phyloP scores from a whole-genome alignment of 2,329 filamentous ascomycete species.

The Thelonectria olida region DNA sequence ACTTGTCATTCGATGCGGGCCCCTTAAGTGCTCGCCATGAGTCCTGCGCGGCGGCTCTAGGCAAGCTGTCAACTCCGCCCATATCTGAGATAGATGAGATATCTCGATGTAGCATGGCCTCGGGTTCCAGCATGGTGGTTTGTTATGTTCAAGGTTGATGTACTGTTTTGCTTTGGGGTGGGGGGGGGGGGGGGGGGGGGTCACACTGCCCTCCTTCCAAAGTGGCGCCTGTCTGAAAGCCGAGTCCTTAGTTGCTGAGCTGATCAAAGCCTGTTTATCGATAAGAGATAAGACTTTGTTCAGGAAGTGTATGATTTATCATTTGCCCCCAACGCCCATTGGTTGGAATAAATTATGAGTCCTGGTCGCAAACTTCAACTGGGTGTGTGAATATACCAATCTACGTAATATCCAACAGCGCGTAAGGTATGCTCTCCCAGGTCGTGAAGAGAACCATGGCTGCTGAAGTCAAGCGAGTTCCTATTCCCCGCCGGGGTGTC shows the following conservation, averaged over 20 bases:
- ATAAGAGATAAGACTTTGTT: slow-evolving; percentile 40
- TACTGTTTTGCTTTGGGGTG: slow-evolving; percentile 12
- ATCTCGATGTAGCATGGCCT: not conserved
- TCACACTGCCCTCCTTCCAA: no score
- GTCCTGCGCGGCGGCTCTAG: not conserved
- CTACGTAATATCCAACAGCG: slow-evolving; percentile 4
- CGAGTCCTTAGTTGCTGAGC: no score
- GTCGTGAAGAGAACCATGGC: slow-evolving; percentile 65
- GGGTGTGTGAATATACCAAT: slow-evolving; percentile 19
- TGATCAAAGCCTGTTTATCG: slow-evolving; percentile 32
- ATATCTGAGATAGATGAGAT: slow-evolving; percentile 1
- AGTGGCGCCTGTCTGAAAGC: no score
- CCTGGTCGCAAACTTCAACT: not conserved
- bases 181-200: no score
- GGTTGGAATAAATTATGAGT: slow-evolving; percentile 29
- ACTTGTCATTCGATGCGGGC: not conserved
- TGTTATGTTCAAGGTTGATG: slow-evolving; percentile 1
- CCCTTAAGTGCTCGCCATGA: not conserved
- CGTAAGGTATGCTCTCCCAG: slow-evolving; percentile 43
- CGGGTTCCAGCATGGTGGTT: slow-evolving; percentile 5
- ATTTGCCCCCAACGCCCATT: no score
- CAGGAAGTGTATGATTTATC: no score
- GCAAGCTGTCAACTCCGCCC: not conserved
- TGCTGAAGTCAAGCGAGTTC: slow-evolving; percentile 71
- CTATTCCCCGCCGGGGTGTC: slow-evolving; percentile 87